Evolutionary conservation across 2,329 filamentous ascomycete genomes (phyloP), one percentile per base, ranked within the genome.

Genomic region (Aspergillus clavatus): DNA sequence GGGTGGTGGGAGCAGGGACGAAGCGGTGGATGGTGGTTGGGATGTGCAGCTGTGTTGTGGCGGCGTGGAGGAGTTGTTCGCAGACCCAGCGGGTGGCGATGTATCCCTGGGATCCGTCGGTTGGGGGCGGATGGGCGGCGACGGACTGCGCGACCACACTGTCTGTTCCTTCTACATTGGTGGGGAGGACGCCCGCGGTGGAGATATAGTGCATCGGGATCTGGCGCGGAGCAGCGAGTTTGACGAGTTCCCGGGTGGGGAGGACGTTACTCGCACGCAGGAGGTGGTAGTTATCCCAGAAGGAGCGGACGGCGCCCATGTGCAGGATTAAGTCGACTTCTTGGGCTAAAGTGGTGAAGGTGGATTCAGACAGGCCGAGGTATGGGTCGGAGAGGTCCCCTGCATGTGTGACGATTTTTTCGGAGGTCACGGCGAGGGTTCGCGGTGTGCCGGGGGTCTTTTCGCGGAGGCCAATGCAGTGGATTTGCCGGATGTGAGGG

Each of bases 141-240:
- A n/a, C n/a, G n/a, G n/a, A n/a, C n/a, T n/a, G n/a, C n/a, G n/a
- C n/a, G n/a, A n/a, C n/a, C n/a, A n/a, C n/a, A n/a, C 23, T 24
- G 5, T 4, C 23, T 24, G 23, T 24, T 24, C 8, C 23, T 8
- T 24, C 54, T 10, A 28, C 12, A 28, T 27, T n/a, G n/a, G n/a
- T n/a, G n/a, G n/a, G n/a, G 5, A 51, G 42, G 1, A 59, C 56
- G 7, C 54, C 55, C 2, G 50, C 56, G 0, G 58, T 50, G 0
- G 62, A 65, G n/a, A 65, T 49, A 41, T 59, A 65, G 45, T 60
- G 64, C 18, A 67, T 54, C 1, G 63, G 62, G 12, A 63, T 48
- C 1, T 40, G 38, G 3, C 54, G 48, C 6, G 48, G 48, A 8
- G 55, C 38, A 7, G 58, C 53, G 8, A 64, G 46, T 22, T 48